These are phyloP conservation scores for Lagenidium sp. DNA, from an alignment of 352 stramenopile species.

Conservation along the genomic window DNA sequence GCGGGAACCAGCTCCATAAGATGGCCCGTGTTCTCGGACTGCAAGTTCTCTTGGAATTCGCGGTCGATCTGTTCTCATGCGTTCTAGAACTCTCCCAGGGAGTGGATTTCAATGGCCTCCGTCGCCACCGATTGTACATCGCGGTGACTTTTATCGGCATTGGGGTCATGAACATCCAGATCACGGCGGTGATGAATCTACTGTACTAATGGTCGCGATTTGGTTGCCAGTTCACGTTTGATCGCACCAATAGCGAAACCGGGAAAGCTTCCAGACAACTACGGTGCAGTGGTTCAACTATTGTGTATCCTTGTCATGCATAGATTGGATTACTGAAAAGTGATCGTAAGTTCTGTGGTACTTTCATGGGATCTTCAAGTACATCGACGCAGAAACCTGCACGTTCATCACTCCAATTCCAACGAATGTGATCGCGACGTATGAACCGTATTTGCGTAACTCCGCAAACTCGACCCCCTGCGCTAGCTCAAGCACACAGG, in stretches of 20 bases:
- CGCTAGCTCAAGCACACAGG: conserved; percentile 1
- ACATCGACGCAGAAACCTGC: neutral
- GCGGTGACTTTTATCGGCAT: neutral
- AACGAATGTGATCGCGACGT: conserved; percentile 1
- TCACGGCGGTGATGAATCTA: neutral
- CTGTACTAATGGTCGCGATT: neutral
- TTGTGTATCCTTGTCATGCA: too few relatives aligned
- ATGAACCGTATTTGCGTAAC: neutral
- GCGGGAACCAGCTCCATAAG: too few relatives aligned
- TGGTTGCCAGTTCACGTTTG: too few relatives aligned
- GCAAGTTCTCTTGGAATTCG: conserved; percentile 3
- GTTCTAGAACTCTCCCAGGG: conserved; percentile 1
- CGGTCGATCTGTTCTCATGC: conserved; percentile 1
- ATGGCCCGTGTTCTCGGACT: neutral
- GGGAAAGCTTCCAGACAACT: neutral
- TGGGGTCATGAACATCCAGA: neutral
- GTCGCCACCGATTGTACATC: neutral
- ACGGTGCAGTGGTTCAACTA: too few relatives aligned
- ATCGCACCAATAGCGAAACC: neutral
- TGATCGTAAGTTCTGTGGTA: too few relatives aligned
- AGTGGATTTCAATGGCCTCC: neutral
- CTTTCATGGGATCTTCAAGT: neutral
- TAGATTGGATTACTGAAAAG: too few relatives aligned
- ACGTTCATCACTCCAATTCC: neutral
- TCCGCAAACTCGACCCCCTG: neutral